Conservation (phyloP, 768 basidiomycete genomes). For the Boletus coccyginus region DNA sequence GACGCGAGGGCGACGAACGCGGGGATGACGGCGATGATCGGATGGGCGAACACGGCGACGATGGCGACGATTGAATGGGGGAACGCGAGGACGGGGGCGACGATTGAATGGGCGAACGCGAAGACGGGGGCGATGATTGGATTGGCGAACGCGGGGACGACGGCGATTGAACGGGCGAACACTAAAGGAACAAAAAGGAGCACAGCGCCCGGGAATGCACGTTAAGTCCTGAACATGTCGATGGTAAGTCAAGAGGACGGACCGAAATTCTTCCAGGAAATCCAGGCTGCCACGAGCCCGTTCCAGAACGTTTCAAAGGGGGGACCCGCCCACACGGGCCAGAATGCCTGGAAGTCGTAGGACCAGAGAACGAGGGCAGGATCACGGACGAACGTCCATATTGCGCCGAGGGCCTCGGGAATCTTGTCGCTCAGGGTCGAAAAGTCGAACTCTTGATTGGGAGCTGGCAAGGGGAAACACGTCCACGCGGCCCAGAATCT, state of each 20-base stretch:
- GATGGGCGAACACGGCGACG: too few species aligned
- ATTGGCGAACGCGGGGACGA: conserved; percentile 1
- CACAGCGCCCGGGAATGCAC: too few species aligned
- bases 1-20: too few species aligned
- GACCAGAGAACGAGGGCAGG: conserved; percentile 5
- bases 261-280: conserved; percentile 13
- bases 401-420: conserved; percentile 5
- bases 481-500: too few species aligned
- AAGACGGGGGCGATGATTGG: too few species aligned
- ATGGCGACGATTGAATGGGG: too few species aligned
- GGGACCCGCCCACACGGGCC: conserved; percentile 18
- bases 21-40: too few species aligned
- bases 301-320: conserved; percentile 23
- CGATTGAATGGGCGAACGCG: too few species aligned
- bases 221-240: too few species aligned
- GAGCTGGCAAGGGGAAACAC: too few species aligned
- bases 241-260: neutral
- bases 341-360: conserved; percentile 5
- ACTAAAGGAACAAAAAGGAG: neutral
- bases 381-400: conserved; percentile 4
- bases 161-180: conserved; percentile 10
- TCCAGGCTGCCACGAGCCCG: conserved; percentile 9
- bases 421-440: neutral
- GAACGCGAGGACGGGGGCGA: too few species aligned
- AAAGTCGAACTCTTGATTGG: conserved; percentile 2